These are phyloP conservation scores for Cajanus cajan DNA, from an alignment of 306 rosid genomes.

Conservation along the genomic window DNA sequence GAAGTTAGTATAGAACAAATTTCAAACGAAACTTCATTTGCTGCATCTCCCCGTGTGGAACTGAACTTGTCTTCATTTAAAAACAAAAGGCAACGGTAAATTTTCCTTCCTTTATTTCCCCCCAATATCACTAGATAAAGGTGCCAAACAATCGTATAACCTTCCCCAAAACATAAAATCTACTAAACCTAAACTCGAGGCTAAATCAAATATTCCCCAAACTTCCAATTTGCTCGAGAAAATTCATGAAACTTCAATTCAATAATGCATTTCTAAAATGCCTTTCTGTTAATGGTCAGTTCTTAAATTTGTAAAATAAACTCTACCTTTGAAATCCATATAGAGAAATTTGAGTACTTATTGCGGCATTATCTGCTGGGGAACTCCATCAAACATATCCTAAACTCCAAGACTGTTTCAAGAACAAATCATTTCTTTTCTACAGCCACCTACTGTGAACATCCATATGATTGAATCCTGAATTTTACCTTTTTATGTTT, in stretches of 20 bases:
- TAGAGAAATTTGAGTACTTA: not conserved
- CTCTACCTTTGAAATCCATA: not conserved
- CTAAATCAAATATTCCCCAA: not conserved
- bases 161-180: not conserved
- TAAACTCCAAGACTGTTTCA: not conserved
- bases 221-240: not conserved
- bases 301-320: not conserved
- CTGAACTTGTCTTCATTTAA: not conserved
- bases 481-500: not conserved
- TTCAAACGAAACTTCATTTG: no score
- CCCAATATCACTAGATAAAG: conserved; percentile 7
- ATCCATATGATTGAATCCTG: not conserved
- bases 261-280: not conserved
- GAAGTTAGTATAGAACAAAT: no score
- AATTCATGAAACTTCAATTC: not conserved
- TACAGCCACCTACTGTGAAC: not conserved
- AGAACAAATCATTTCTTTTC: not conserved
- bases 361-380: not conserved
- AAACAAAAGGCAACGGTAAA: not conserved
- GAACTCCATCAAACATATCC: conserved; percentile 5
- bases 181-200: not conserved
- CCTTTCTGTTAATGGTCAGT: not conserved
- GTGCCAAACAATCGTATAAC: not conserved
- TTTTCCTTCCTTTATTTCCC: not conserved
- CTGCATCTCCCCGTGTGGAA: no score